phyloP scores from a whole-genome alignment of 2,329 filamentous ascomycete species.

The Sphaerulina vaccinii region DNA sequence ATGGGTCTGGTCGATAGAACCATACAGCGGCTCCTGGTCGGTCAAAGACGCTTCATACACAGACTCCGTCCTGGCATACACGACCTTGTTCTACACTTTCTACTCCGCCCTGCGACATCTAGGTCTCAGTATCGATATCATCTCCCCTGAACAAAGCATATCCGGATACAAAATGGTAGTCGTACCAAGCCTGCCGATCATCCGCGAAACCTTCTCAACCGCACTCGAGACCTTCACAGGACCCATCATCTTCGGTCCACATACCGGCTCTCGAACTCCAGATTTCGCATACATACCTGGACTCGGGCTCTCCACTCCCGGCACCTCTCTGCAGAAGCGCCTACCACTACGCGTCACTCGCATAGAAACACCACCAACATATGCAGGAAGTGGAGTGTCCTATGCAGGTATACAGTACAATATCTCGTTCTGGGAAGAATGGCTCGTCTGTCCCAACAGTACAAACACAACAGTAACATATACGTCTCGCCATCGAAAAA shows the following conservation, averaged over 20 bases:
- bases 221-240: constrained; percentile 20
- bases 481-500: constrained; percentile 24
- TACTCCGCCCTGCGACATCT: constrained; percentile 28
- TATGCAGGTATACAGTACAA: constrained; percentile 25
- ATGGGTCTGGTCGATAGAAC: constrained; percentile 29
- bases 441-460: constrained; percentile 18
- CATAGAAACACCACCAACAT: constrained; percentile 24
- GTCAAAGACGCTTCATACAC: constrained; percentile 25
- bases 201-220: constrained; percentile 21
- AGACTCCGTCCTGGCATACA: constrained; percentile 19
- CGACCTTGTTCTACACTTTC: constrained; percentile 24
- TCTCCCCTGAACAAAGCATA: constrained; percentile 24
- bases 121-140: constrained; percentile 27
- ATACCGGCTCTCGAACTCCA: constrained; percentile 23
- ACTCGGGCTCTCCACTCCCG: constrained; percentile 20
- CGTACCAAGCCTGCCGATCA: constrained; percentile 28
- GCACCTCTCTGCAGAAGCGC: constrained; percentile 15
- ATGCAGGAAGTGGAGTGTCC: constrained; percentile 23
- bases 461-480: constrained; percentile 22
- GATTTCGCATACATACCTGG: constrained; percentile 27
- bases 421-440: constrained; percentile 26
- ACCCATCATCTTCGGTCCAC: constrained; percentile 24
- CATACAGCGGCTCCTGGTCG: constrained; percentile 26
- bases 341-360: constrained; percentile 26
- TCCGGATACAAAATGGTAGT: constrained; percentile 26